Evolutionary conservation across 257 asterid genomes (phyloP).

Genomic region (Rehmannia glutinosa): DNA sequence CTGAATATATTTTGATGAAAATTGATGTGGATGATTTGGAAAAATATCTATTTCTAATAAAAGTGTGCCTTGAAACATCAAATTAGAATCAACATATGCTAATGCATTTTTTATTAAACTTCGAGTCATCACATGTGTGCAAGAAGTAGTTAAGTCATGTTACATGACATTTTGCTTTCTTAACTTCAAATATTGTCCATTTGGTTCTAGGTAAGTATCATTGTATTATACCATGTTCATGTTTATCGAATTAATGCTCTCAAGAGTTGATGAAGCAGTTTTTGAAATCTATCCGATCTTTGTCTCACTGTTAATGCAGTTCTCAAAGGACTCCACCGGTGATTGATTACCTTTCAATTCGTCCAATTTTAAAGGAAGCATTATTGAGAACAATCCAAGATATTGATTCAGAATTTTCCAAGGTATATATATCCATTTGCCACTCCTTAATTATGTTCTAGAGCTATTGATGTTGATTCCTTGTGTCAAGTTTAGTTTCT

Average conservation of each 20-base stretch:
- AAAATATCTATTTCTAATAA: neutral
- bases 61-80: neutral
- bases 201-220: neutral
- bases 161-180: neutral
- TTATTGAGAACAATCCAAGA: slow-evolving; percentile 56
- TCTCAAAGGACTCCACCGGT: slow-evolving; percentile 14
- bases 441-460: neutral
- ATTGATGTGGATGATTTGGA: neutral
- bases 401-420: slow-evolving; percentile 60
- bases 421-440: slow-evolving; percentile 29
- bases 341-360: slow-evolving; percentile 23
- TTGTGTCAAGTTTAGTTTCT: slow-evolving; percentile 13
- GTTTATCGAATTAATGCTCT: neutral
- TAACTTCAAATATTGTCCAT: neutral
- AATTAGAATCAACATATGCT: too few species aligned
- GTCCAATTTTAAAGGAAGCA: slow-evolving; percentile 48
- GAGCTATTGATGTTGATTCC: slow-evolving; percentile 6
- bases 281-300: neutral
- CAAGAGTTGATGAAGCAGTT: neutral
- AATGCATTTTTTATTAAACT: too few species aligned
- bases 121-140: too few species aligned
- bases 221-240: too few species aligned
- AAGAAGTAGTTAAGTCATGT: too few species aligned
- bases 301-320: slow-evolving; percentile 28
- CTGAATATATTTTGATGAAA: neutral